Evolutionary conservation across 176 grass and related monocot species (phyloP).

Genomic region (Miscanthus lutarioriparius): DNA sequence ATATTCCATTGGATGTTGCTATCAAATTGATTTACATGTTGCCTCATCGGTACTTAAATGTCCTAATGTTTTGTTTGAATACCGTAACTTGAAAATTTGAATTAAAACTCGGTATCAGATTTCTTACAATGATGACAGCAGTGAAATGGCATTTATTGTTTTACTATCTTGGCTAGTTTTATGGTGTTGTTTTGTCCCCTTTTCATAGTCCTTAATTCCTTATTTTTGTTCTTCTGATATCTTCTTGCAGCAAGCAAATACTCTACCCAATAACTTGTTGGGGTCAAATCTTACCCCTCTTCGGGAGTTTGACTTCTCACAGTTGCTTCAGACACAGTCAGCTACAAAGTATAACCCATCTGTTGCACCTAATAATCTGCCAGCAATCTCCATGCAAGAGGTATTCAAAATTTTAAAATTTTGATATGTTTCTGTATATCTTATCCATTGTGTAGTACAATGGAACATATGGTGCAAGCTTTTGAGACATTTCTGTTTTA

Average conservation of each 20-base stretch:
- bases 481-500: background rate
- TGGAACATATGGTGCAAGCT: background rate
- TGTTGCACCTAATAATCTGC: slow-evolving; percentile 65
- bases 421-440: background rate
- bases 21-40: slow-evolving; percentile 20
- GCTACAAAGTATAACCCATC: slow-evolving; percentile 67
- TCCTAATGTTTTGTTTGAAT: background rate
- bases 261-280: slow-evolving; percentile 65
- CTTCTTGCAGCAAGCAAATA: slow-evolving; percentile 77
- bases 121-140: background rate
- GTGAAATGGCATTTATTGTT: background rate
- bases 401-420: slow-evolving; percentile 37
- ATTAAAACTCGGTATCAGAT: background rate
- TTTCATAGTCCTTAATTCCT: slow-evolving; percentile 13
- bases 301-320: slow-evolving; percentile 81
- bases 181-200: background rate
- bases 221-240: slow-evolving; percentile 26
- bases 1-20: background rate
- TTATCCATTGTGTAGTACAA: slow-evolving; percentile 13
- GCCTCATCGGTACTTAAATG: background rate
- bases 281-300: slow-evolving; percentile 60
- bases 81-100: background rate
- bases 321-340: slow-evolving; percentile 66
- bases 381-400: slow-evolving; percentile 72
- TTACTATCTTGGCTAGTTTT: slow-evolving; percentile 8